Base-by-base conservation (phyloP, 2,329 filamentous ascomycete species). In the Colletotrichum kahawae region DNA sequence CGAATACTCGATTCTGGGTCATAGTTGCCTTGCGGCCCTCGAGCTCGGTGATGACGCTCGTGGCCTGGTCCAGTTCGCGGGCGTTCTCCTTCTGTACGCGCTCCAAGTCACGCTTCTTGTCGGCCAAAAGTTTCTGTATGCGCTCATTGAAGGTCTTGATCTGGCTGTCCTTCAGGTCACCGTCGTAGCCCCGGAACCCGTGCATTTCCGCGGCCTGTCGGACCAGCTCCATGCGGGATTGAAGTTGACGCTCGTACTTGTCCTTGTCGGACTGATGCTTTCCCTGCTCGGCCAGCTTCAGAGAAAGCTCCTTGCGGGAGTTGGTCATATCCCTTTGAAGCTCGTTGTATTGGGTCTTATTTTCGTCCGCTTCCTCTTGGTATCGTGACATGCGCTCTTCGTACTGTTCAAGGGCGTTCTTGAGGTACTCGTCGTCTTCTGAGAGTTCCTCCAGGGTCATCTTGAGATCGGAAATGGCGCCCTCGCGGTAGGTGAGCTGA, bases 241-340 rank as follows among this genome's bases (percentile, higher is more conserved):
- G 88, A 5, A 98, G 82, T 78, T 98, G 94, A 5, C 93, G 91
- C 81, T 98, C 95, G 81, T 97, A 95, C 79, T 94, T 95, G 76
- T 95, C 93, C 85, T 96, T 95, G 81, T 98, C 93, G 3, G 96
- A 96, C 83, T 97, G 92, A 78, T 93, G 92, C 78, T 93, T 95
- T 57, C 96, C 96, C 79, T 92, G 89, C 78, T 95, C 93, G 1
- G 90, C 86, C 48, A 91, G 86, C 79, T 92, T 92, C 27, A 81
- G 78, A 1, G 89, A 89, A 56, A 91, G 82, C 6, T 87, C 82
- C 48, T 82, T 85, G 38, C 90, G 88, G 9, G 86, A 84, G 5
- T 83, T 77, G 3, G 82, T 81, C 14, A 92, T 82, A 10, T 88
- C 85, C 3, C 82, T 81, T 74, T 91, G 88, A n/a, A 97, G 87